Conservation (phyloP, 2,329 filamentous ascomycete genomes). For the Pestalotiopsis sp. region DNA sequence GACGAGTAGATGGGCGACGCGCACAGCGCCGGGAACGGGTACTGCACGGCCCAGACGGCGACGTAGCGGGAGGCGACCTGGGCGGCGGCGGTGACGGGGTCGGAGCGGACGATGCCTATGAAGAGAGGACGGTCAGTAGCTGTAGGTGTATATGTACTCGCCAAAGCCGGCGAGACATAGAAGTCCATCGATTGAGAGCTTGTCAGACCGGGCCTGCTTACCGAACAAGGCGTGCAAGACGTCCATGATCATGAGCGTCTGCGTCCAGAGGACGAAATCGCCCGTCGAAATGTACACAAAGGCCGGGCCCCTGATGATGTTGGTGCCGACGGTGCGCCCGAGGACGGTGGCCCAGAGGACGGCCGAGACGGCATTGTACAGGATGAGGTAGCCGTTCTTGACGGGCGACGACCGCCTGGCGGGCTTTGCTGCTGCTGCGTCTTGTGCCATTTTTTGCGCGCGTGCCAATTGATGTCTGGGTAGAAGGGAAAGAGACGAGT, state of each 20-base stretch:
- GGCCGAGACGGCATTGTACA: conserved; percentile 83
- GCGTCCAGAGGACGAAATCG: conserved; percentile 75
- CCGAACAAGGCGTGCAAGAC: conserved; percentile 79
- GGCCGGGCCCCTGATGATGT: conserved; percentile 56
- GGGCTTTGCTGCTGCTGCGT: conserved; percentile 18
- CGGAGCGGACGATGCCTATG: conserved; percentile 81
- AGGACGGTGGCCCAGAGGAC: conserved; percentile 80
- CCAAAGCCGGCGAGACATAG: neutral
- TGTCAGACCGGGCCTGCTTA: conserved; percentile 40
- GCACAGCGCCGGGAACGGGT: conserved; percentile 68
- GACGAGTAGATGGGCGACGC: conserved; percentile 64
- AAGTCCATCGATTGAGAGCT: neutral
- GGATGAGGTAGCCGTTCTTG: conserved; percentile 73
- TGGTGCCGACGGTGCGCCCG: conserved; percentile 61
- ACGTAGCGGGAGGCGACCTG: conserved; percentile 87
- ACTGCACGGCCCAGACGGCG: conserved; percentile 84
- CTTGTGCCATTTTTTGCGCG: conserved; percentile 10
- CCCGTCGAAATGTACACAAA: conserved; percentile 66
- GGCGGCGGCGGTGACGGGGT: conserved; percentile 82
- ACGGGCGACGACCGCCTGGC: conserved; percentile 41
- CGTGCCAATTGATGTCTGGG: neutral
- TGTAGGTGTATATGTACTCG: neutral
- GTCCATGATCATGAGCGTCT: conserved; percentile 83
- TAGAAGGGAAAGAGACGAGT: neutral
- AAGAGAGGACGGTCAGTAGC: neutral